phyloP scores from a whole-genome alignment of 805 yeast species.

The Pichia nakasei region DNA sequence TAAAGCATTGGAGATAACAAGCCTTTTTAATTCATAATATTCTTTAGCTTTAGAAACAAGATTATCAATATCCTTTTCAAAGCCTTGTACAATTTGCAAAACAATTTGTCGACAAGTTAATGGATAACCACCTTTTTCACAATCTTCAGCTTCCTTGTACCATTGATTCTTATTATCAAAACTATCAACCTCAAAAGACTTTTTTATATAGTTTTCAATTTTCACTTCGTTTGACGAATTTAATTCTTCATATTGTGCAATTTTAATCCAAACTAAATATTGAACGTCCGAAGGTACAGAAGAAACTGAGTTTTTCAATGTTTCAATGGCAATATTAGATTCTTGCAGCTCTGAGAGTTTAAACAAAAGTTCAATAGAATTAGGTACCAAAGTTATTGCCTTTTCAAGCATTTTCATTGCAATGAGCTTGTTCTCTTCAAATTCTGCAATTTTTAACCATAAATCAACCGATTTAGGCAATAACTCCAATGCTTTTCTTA shows the following conservation, averaged over 20 bases:
- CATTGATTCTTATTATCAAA: slow-evolving; percentile 35
- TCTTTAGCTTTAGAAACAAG: slow-evolving; percentile 25
- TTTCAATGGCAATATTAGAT: slow-evolving; percentile 40
- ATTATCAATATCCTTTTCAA: not conserved
- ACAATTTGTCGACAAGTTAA: slow-evolving; percentile 49
- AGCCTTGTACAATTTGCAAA: slow-evolving; percentile 15
- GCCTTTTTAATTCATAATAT: slow-evolving; percentile 16
- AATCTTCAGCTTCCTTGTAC: slow-evolving; percentile 45
- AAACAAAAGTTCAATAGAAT: slow-evolving; percentile 58
- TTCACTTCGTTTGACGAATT: slow-evolving; percentile 34
- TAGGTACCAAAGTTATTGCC: slow-evolving; percentile 64
- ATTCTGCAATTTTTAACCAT: slow-evolving; percentile 61
- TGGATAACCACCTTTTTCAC: slow-evolving; percentile 39
- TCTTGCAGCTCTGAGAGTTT: slow-evolving; percentile 39
- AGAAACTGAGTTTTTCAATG: slow-evolving; percentile 55
- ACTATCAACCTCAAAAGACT: slow-evolving; percentile 32
- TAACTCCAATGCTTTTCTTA: slow-evolving; percentile 64
- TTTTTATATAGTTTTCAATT: slow-evolving; percentile 38
- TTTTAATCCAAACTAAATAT: slow-evolving; percentile 58
- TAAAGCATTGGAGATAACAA: slow-evolving; percentile 37
- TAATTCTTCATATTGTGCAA: slow-evolving; percentile 59
- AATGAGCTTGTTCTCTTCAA: slow-evolving; percentile 46
- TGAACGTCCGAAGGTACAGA: slow-evolving; percentile 31
- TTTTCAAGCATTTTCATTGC: slow-evolving; percentile 46
- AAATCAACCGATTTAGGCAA: slow-evolving; percentile 47